Evolutionary conservation across 2,329 filamentous ascomycete species (phyloP), one percentile per base, ranked within the genome.

Genomic region (Cadophora sp.): DNA sequence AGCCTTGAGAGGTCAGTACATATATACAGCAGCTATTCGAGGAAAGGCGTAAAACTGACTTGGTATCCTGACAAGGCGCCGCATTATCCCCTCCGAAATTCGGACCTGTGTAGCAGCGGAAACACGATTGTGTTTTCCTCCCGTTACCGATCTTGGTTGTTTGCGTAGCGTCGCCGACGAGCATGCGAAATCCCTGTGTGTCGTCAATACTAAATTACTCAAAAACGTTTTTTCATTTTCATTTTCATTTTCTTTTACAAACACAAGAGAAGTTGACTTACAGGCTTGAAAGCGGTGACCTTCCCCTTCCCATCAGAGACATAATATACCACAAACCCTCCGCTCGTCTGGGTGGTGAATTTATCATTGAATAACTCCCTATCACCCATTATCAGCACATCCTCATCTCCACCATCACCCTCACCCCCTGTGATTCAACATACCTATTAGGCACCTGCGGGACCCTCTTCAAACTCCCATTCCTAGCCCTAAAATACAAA

Each of bases 401-500:
- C 4, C 16, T 16, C 27, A 11, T 30, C 5, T 14, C 22, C 24
- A 11, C 48, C 2, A 6, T 76, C 72, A 87, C 87, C 76, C 36
- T 39, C 36, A 2, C 11, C 36, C 36, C 36, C 36, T n/a, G n/a
- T n/a, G n/a, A 39, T 89, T 89, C 60, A 87, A 81, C 43, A 50
- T 7, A 62, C 85, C 85, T 75, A 87, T 89, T 85, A 88, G 88
- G 77, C 90, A 91, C 73, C 89, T 88, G 66, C 90, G 84, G 84
- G 11, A 69, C 59, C 51, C 65, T 67, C 90, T 79, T 75, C 86
- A 64, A 87, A 89, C 64, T 88, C 82, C 68, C 90, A 24, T 80
- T 75, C 6, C 75, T 74, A 73, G 93, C 85, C 76, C 88, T 79
- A 78, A 96, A 97, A 81, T 94, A 94, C 68, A 96, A 76, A 5